Evolutionary conservation across 345 rosid genomes (phyloP).

Genomic region (Populus pruinosa): DNA sequence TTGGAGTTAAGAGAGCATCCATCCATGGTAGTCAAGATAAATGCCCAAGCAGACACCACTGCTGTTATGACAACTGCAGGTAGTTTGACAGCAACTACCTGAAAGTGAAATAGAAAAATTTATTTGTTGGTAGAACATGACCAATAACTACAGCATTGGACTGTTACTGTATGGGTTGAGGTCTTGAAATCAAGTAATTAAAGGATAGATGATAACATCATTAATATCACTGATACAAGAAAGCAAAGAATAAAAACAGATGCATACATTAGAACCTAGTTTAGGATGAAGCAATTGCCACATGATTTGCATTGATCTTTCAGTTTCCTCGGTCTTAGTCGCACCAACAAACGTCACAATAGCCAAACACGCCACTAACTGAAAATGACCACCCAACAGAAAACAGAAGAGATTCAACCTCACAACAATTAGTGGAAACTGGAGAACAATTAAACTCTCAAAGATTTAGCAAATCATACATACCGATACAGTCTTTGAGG

Average conservation of each 20-base stretch:
- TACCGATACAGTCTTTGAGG: constrained; percentile 55
- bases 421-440: background rate
- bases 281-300: constrained; percentile 92
- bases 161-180: background rate
- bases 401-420: background rate
- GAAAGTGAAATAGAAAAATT: background rate
- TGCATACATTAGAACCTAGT: constrained; percentile 73
- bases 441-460: background rate
- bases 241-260: background rate
- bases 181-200: background rate
- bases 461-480: background rate
- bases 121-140: background rate
- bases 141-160: background rate
- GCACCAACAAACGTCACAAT: constrained; percentile 78
- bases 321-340: constrained; percentile 61
- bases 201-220: background rate
- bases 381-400: background rate
- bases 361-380: constrained; percentile 87
- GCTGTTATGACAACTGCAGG: constrained; percentile 58
- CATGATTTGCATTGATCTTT: constrained; percentile 75
- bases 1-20: constrained; percentile 55
- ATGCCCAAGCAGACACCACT: constrained; percentile 88
- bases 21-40: constrained; percentile 70
- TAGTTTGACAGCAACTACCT: constrained; percentile 71
- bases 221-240: background rate